Conservation (phyloP, 306 rosid species). For the Hippophae tibetana region DNA sequence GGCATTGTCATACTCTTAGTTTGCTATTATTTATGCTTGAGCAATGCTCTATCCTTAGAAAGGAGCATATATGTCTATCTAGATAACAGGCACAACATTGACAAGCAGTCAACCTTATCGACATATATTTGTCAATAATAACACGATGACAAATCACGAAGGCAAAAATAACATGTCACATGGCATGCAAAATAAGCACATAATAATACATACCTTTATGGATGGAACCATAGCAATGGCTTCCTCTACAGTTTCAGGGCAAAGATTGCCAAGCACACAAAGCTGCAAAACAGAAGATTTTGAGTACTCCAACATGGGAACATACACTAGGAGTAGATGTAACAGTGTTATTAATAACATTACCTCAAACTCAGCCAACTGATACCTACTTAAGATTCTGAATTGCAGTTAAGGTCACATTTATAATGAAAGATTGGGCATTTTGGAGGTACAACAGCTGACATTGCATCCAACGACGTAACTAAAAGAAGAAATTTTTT, state of each 20-base stretch:
- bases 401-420: constrained; percentile 49
- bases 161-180: no score
- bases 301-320: neutral
- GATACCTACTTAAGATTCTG: constrained; percentile 84
- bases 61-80: no score
- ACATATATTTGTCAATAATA: no score
- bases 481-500: no score
- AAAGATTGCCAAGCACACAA: constrained; percentile 96
- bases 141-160: no score
- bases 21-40: no score
- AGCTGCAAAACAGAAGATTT: constrained; percentile 41
- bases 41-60: no score
- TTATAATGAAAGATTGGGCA: constrained; percentile 5
- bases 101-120: no score
- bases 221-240: constrained; percentile 98
- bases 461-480: no score
- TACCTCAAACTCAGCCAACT: constrained; percentile 95
- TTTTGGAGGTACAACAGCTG: neutral
- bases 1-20: no score
- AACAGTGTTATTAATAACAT: neutral
- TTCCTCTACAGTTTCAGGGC: constrained; percentile 99
- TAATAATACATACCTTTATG: constrained; percentile 50
- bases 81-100: no score
- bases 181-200: no score
- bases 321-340: constrained; percentile 1